These are phyloP conservation scores for Porcisia hertigi DNA, from an alignment of 208 protist species.

Conservation along the genomic window DNA sequence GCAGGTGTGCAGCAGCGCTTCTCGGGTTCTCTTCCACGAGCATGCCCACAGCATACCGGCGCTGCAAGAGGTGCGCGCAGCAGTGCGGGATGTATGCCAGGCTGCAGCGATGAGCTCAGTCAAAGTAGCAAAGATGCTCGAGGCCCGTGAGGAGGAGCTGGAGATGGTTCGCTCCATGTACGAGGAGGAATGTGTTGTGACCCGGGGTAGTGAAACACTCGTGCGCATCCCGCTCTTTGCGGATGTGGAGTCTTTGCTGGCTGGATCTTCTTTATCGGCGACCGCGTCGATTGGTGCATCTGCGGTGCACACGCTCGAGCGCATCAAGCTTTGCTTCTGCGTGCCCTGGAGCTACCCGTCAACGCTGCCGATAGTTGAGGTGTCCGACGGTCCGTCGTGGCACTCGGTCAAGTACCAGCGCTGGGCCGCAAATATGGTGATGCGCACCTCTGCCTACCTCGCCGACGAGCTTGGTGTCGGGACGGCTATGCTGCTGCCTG, in stretches of 20 bases:
- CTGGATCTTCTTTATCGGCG: conserved; percentile 39
- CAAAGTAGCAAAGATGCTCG: conserved; percentile 20
- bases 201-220: conserved; percentile 2
- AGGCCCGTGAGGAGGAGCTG: conserved; percentile 60
- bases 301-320: conserved; percentile 27
- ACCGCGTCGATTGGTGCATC: conserved; percentile 15
- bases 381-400: conserved; percentile 49
- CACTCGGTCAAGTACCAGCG: conserved; percentile 55
- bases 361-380: conserved; percentile 44
- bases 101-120: conserved; percentile 22
- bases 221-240: conserved; percentile 25
- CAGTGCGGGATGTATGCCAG: conserved; percentile 46
- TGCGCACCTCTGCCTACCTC: conserved; percentile 41
- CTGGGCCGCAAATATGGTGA: conserved; percentile 53
- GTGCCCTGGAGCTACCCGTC: conserved; percentile 56
- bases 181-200: conserved; percentile 47
- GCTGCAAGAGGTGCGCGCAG: conserved; percentile 40
- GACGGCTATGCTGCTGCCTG: conserved; percentile 64
- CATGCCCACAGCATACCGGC: conserved; percentile 86
- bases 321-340: conserved; percentile 48
- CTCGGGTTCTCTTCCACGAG: conserved; percentile 64
- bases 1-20: conserved; percentile 47
- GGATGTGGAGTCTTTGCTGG: conserved; percentile 46
- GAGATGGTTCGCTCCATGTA: conserved; percentile 83
- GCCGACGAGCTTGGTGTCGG: conserved; percentile 49